phyloP scores from a whole-genome alignment of 352 stramenopile species.

The Phytophthora citricola region DNA sequence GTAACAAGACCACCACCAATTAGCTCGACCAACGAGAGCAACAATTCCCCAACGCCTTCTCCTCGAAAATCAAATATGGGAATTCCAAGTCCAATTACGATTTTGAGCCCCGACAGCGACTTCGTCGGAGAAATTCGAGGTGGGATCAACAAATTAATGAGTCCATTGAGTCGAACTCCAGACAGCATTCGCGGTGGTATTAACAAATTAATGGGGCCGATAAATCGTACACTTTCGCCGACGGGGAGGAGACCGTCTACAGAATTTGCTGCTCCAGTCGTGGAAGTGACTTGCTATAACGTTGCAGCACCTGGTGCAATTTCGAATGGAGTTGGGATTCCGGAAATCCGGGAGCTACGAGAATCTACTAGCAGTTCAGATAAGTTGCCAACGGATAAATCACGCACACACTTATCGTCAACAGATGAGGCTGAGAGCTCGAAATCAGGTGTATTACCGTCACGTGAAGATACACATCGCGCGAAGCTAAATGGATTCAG shows the following conservation, averaged over 20 bases:
- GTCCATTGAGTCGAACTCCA: slow-evolving; percentile 28
- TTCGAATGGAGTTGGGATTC: not conserved
- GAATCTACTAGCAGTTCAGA: not conserved
- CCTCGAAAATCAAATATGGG: slow-evolving; percentile 21
- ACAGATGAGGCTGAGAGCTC: not conserved
- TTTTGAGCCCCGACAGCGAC: slow-evolving; percentile 26
- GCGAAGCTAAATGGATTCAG: slow-evolving; percentile 20
- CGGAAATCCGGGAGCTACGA: slow-evolving; percentile 14
- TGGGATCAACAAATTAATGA: slow-evolving; percentile 35
- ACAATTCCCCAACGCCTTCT: not conserved
- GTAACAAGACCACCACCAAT: not conserved
- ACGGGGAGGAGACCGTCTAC: slow-evolving; percentile 16
- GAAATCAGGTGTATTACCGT: not conserved
- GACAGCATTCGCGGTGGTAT: slow-evolving; percentile 35
- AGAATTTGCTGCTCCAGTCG: slow-evolving; percentile 16
- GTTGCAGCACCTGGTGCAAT: slow-evolving; percentile 4
- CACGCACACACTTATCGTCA: not conserved
- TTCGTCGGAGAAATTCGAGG: slow-evolving; percentile 27
- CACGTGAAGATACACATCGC: not conserved
- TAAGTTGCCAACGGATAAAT: slow-evolving; percentile 1
- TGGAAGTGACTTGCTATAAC: slow-evolving; percentile 23
- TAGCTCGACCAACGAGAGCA: not conserved
- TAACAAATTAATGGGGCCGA: slow-evolving; percentile 33
- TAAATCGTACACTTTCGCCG: slow-evolving; percentile 28
- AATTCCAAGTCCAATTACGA: slow-evolving; percentile 29